These are phyloP conservation scores for Cyberlindnera japonica DNA, from an alignment of 805 yeast species.

Conservation along the genomic window DNA sequence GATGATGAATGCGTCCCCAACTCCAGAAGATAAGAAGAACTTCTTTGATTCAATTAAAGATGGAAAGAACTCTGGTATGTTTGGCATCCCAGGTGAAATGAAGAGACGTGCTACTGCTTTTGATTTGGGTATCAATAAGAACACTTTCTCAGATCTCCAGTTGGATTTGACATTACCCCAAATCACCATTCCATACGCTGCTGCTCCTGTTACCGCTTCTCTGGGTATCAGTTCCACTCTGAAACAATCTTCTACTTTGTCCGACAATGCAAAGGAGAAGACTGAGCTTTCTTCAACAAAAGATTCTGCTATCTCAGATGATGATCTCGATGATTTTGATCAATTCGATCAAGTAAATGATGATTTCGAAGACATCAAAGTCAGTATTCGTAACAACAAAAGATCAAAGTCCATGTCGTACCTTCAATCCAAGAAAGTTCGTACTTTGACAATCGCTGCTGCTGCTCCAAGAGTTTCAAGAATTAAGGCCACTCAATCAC, in stretches of 20 bases:
- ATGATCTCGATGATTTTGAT: slow-evolving; percentile 45
- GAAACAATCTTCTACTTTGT: slow-evolving; percentile 7
- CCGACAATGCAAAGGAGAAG: not conserved
- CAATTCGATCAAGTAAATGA: slow-evolving; percentile 29
- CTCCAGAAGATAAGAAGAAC: slow-evolving; percentile 23
- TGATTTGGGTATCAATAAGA: slow-evolving; percentile 44
- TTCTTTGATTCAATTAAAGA: slow-evolving; percentile 24
- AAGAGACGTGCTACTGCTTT: slow-evolving; percentile 52
- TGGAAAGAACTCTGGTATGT: slow-evolving; percentile 11
- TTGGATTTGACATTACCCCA: slow-evolving; percentile 38
- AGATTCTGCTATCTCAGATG: slow-evolving; percentile 33
- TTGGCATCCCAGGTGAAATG: slow-evolving; percentile 17
- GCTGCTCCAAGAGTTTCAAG: slow-evolving; percentile 80
- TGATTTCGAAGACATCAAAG: slow-evolving; percentile 38
- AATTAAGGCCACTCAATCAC: slow-evolving; percentile 50
- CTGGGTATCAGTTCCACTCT: slow-evolving; percentile 32
- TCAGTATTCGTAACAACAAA: slow-evolving; percentile 42
- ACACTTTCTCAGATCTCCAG: slow-evolving; percentile 34
- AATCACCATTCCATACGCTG: slow-evolving; percentile 59
- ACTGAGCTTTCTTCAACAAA: slow-evolving; percentile 1
- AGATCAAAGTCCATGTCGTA: slow-evolving; percentile 64
- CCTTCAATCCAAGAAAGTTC: slow-evolving; percentile 48
- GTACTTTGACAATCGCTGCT: slow-evolving; percentile 63
- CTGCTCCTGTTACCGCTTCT: slow-evolving; percentile 78
- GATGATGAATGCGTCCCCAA: slow-evolving; percentile 12